A percentile compares a stretch with the other conserved stretches of the same genome.
phyloP scores from a whole-genome alignment of 2,329 filamentous ascomycete species.

The Sporothrix brasiliensis region DNA sequence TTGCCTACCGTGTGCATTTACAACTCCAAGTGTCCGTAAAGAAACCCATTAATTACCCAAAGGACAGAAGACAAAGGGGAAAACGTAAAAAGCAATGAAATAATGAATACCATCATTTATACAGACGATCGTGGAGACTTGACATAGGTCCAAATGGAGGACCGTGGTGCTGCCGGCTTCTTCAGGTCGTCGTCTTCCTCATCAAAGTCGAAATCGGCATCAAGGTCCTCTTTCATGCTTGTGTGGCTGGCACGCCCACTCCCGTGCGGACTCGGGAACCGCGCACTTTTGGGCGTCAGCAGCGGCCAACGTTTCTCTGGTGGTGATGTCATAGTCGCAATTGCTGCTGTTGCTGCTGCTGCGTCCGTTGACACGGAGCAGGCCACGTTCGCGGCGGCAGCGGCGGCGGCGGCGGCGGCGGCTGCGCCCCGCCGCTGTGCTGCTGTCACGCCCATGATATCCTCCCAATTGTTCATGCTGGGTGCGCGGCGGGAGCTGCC shows the following conservation, averaged over 20 bases:
- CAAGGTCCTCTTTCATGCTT: neutral
- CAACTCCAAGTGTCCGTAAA: neutral
- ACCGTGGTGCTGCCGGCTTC: neutral
- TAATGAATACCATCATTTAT: neutral
- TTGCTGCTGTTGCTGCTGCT: too few species aligned
- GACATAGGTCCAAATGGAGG: neutral
- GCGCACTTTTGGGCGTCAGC: conserved; percentile 1
- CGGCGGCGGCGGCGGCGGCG: conserved; percentile 2
- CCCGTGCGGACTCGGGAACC: neutral
- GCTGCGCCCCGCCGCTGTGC: conserved; percentile 15
- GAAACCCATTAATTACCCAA: neutral
- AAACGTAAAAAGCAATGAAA: neutral
- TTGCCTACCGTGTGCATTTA: neutral
- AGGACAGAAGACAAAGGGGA: neutral
- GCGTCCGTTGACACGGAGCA: too few species aligned
- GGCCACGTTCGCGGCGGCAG: neutral
- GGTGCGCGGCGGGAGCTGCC: neutral
- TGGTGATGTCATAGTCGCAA: neutral
- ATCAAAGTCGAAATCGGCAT: neutral
- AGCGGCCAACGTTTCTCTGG: conserved; percentile 11
- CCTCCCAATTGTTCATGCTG: conserved; percentile 3
- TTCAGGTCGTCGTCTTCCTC: conserved; percentile 8
- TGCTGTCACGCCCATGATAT: neutral
- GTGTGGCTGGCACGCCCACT: neutral
- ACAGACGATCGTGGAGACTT: neutral